Base-by-base conservation (phyloP, 2,329 filamentous ascomycete genomes). In the Hymenoscyphus scutula region DNA sequence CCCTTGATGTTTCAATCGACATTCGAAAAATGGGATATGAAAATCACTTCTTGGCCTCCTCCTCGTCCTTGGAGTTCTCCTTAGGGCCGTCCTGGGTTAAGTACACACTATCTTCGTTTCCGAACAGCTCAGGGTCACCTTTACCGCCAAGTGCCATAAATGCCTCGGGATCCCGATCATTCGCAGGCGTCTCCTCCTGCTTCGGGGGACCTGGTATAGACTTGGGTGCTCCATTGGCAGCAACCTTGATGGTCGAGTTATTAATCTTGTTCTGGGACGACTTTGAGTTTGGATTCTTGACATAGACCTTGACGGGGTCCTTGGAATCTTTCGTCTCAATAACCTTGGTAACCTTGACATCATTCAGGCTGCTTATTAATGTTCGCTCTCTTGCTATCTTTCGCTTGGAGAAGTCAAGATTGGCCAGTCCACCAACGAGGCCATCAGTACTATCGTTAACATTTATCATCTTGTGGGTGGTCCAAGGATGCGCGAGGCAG, bases 401-500 rank as follows among this genome's bases (percentile, higher is more conserved):
- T 67, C 94, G 87, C 70, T 89, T 90, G 29, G 89, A 87, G 74
- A 99, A 93, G 69, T 95, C 92, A 10, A 99, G 83, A 11, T 85
- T 84, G 27, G 86, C 87, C 69, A 99, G 85, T 34, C 90, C 92
- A n/a, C 91, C 91, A 0, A 95, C 93, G 25, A 99, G 82, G 5
- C 94, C 93, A 72, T 96, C 92, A 17, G 93, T 97, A 77, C 92
- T 97, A 77, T 97, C 94, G 65, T 87, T 88, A 32, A 89, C 81
- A 64, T 82, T 87, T 38, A 84, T 79, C 15, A 74, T 67, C 48
- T 78, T 83, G 66, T 86, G 82, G 0, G 86, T 92, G 60, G 92
- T 85, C 95, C 95, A 99, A 0, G 94, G 92, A 73, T 99, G 95
- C 68, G 89, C 81, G 10, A 99, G 82, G 73, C 95, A 98, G 71